phyloP scores from a whole-genome alignment of 2,329 filamentous ascomycete species.

The Tolypocladium nubicola region DNA sequence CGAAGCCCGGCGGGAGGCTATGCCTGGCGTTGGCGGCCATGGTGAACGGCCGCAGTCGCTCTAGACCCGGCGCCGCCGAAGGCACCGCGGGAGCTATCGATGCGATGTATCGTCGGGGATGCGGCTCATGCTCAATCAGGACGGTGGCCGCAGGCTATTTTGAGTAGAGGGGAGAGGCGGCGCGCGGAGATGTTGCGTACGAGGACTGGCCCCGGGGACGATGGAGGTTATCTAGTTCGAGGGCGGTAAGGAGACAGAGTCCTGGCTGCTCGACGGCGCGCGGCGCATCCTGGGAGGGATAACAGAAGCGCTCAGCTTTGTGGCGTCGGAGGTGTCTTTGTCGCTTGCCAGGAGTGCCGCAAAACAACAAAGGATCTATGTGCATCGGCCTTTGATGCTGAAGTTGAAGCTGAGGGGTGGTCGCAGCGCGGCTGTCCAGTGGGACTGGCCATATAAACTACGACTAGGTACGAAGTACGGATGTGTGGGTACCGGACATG shows the following conservation, averaged over 20 bases:
- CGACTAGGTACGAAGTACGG: background rate
- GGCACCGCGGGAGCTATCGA: background rate
- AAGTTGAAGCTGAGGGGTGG: background rate
- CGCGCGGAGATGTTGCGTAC: background rate
- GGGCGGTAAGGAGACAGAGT: background rate
- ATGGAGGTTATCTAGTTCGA: background rate
- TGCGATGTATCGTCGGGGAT: background rate
- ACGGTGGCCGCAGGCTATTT: too few relatives aligned
- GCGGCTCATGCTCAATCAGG: background rate
- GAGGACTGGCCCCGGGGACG: background rate
- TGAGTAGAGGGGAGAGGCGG: background rate
- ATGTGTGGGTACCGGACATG: background rate
- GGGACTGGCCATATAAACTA: background rate
- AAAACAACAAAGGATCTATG: background rate
- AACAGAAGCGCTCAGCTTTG: background rate
- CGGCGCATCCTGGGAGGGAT: background rate
- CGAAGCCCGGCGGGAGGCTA: conserved; percentile 16
- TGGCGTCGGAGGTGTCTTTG: background rate
- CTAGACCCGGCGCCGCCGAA: background rate
- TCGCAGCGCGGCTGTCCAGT: background rate
- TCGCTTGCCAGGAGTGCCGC: background rate
- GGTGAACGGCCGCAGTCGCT: conserved; percentile 13
- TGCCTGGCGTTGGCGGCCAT: conserved; percentile 21
- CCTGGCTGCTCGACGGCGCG: background rate
- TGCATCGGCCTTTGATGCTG: background rate